phyloP scores from a whole-genome alignment of 148 eudicot genomes.

The Polygonum aviculare region DNA sequence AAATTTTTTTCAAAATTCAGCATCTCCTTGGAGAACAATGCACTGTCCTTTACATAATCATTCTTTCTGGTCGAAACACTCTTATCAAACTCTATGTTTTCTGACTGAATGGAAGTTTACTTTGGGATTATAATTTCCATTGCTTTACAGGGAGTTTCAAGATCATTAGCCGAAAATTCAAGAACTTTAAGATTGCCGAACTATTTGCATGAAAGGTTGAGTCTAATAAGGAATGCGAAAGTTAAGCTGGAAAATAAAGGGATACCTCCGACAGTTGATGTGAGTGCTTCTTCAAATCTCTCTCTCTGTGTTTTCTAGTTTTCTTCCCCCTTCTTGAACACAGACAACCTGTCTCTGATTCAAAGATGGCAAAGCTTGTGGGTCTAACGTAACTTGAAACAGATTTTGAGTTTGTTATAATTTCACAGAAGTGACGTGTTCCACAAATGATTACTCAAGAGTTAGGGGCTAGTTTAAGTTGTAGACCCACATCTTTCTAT shows the following conservation, averaged over 20 bases:
- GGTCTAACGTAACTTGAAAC: not conserved
- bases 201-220: conserved; percentile 77
- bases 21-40: not conserved
- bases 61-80: not conserved
- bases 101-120: not conserved
- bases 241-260: conserved; percentile 64
- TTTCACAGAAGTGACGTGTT: not conserved
- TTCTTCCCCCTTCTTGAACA: not conserved
- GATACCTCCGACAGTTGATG: conserved; percentile 72
- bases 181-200: conserved; percentile 77
- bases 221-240: conserved; percentile 76
- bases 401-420: not conserved
- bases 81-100: not conserved
- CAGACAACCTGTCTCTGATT: not conserved
- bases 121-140: conserved; percentile 8
- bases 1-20: not conserved
- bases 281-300: conserved; percentile 27
- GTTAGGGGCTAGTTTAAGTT: not conserved
- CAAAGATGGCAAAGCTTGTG: not conserved
- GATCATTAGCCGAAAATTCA: conserved; percentile 71
- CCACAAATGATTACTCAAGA: not conserved
- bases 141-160: conserved; percentile 75
- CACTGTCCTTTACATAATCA: not conserved
- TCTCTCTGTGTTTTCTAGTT: not conserved
- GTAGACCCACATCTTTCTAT: conserved; percentile 1